Percentiles rank a stretch among this genome's conserved stretches.
phyloP scores from a whole-genome alignment of 75 land plant genomes.

The Pseudotsuga menziesii region DNA sequence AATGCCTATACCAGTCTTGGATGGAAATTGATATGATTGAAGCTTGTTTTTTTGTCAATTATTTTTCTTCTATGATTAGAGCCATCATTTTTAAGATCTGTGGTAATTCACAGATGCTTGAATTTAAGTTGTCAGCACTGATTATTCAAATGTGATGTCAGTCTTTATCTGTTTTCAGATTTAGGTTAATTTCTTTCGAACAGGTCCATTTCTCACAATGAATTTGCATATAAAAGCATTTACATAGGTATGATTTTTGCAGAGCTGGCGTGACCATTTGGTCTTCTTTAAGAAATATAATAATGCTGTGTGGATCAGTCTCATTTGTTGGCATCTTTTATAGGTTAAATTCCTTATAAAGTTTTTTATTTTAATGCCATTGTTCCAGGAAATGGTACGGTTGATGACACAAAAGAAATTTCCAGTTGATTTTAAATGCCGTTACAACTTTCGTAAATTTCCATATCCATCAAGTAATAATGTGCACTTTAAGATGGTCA shows the following conservation, averaged over 20 bases:
- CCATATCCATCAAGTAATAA: slow-evolving; percentile 34
- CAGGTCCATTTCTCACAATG: too few relatives aligned
- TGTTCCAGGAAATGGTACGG: slow-evolving; percentile 77
- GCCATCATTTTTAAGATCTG: not conserved
- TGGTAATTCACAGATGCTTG: not conserved
- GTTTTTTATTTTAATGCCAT: not conserved
- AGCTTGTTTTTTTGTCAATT: not conserved
- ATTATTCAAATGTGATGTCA: too few relatives aligned
- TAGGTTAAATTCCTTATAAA: not conserved
- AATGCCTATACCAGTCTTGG: not conserved
- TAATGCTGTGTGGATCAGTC: not conserved
- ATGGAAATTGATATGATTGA: not conserved
- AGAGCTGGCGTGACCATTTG: too few relatives aligned
- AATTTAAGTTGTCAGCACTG: too few relatives aligned
- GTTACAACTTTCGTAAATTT: slow-evolving; percentile 47
- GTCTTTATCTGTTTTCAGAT: too few relatives aligned
- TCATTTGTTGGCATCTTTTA: not conserved
- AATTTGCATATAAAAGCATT: too few relatives aligned
- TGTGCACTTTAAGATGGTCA: slow-evolving; percentile 72
- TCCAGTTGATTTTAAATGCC: slow-evolving; percentile 80
- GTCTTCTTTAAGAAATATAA: not conserved
- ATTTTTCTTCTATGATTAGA: too few relatives aligned
- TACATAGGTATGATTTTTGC: too few relatives aligned
- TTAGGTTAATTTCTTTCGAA: too few relatives aligned
- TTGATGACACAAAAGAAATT: slow-evolving; percentile 58